phyloP scores from a whole-genome alignment of 371 early-diverging fungal genomes.

The Apophysomyces sp. region DNA sequence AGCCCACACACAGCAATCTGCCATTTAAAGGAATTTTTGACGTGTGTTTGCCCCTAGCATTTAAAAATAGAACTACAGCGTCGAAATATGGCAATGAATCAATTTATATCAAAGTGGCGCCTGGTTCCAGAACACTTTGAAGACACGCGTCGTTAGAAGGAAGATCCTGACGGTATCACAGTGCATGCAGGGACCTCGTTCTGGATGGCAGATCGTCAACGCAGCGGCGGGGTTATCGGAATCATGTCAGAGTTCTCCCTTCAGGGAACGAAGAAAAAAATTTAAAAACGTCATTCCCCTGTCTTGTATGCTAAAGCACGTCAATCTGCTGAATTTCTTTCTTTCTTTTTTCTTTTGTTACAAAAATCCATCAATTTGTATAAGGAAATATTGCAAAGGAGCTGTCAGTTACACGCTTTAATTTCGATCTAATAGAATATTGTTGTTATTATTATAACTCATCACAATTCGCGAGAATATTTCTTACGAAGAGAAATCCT shows the following conservation, averaged over 20 bases:
- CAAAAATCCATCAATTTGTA: too few relatives aligned
- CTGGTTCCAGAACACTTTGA: not conserved
- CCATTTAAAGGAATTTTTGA: conserved; percentile 7
- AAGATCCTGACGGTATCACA: not conserved
- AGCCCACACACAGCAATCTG: not conserved
- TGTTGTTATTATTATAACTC: too few relatives aligned
- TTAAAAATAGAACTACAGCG: not conserved
- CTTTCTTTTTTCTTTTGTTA: too few relatives aligned
- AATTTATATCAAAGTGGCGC: not conserved
- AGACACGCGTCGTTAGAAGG: not conserved
- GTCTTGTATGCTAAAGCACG: too few relatives aligned
- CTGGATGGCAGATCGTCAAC: not conserved
- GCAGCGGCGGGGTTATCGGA: not conserved
- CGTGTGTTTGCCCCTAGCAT: conserved; percentile 1
- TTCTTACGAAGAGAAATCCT: too few relatives aligned
- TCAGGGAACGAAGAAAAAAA: not conserved
- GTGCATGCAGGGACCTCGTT: not conserved
- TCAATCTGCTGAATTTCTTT: too few relatives aligned
- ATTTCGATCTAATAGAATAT: too few relatives aligned
- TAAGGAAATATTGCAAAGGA: too few relatives aligned
- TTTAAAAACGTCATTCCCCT: not conserved
- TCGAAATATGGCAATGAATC: not conserved
- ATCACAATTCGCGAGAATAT: too few relatives aligned
- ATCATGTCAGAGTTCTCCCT: not conserved
- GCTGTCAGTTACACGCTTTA: too few relatives aligned